A percentile compares a stretch with the other conserved stretches of the same genome.
Evolutionary conservation across 2,329 filamentous ascomycete genomes (phyloP).

Genomic region (Rhytidhysteron rufulum): DNA sequence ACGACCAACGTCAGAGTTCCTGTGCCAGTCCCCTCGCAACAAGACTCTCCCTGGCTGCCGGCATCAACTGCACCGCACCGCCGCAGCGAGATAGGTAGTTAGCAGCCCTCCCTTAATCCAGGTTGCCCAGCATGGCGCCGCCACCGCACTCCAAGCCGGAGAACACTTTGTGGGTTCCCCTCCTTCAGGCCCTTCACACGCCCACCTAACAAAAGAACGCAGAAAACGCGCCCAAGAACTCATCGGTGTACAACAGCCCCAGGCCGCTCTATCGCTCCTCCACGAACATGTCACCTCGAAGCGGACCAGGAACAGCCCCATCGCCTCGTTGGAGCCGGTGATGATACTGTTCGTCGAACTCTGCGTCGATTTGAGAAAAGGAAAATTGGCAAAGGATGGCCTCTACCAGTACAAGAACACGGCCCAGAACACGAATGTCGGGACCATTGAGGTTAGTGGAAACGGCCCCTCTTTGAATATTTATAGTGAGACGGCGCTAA

Average conservation of each 20-base stretch:
- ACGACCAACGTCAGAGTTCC: constrained; percentile 4
- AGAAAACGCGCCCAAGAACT: constrained; percentile 86
- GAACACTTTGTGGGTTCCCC: constrained; percentile 69
- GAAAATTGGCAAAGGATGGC: constrained; percentile 97
- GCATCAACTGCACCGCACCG: constrained; percentile 12
- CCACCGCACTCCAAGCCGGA: constrained; percentile 96
- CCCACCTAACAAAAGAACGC: constrained; percentile 10
- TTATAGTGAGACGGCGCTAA: constrained; percentile 4
- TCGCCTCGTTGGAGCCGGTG: constrained; percentile 92
- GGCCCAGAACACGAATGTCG: constrained; percentile 97
- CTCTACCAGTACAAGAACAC: constrained; percentile 99
- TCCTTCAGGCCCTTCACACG: constrained; percentile 8
- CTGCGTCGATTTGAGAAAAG: constrained; percentile 95
- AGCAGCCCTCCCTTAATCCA: constrained; percentile 18
- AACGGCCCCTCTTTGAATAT: too few relatives aligned
- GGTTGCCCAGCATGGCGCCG: constrained; percentile 69
- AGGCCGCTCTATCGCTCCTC: constrained; percentile 87
- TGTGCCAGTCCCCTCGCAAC: neutral
- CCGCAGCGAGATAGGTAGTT: constrained; percentile 23
- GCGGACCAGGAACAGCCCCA: constrained; percentile 94
- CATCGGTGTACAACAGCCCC: constrained; percentile 91
- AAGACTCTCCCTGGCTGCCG: constrained; percentile 21
- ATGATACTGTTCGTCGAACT: constrained; percentile 98
- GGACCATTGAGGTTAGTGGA: constrained; percentile 80
- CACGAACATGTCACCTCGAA: constrained; percentile 99